Conservation (phyloP, 768 basidiomycete genomes). For the Phylloporus sp. region DNA sequence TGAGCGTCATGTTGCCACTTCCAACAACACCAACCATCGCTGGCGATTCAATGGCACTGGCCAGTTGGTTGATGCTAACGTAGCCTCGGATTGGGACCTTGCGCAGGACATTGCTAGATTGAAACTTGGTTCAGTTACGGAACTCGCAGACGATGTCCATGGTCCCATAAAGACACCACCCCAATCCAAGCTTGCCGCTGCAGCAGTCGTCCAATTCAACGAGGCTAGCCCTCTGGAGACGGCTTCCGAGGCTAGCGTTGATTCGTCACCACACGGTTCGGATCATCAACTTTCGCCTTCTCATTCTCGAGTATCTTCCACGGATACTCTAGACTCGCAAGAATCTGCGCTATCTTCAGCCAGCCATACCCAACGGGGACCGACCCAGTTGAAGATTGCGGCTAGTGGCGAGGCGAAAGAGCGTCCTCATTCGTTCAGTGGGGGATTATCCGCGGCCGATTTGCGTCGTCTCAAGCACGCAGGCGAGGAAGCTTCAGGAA, state of each 20-base stretch:
- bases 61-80: slow-evolving; percentile 55
- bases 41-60: slow-evolving; percentile 66
- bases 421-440: slow-evolving; percentile 78
- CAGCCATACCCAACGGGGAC: slow-evolving; percentile 55
- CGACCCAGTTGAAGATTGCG: slow-evolving; percentile 51
- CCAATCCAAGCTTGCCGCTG: slow-evolving; percentile 54
- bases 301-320: slow-evolving; percentile 82
- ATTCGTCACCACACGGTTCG: slow-evolving; percentile 67
- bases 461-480: slow-evolving; percentile 72
- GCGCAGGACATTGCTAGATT: slow-evolving; percentile 70
- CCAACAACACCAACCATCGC: slow-evolving; percentile 40
- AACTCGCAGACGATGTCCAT: slow-evolving; percentile 47
- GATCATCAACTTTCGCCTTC: slow-evolving; percentile 64
- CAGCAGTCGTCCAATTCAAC: slow-evolving; percentile 51
- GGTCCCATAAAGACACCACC: slow-evolving; percentile 62
- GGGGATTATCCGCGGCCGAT: slow-evolving; percentile 70
- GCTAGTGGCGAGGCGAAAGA: slow-evolving; percentile 60
- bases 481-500: slow-evolving; percentile 41
- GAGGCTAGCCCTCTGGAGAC: slow-evolving; percentile 73
- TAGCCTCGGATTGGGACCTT: slow-evolving; percentile 62
- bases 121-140: slow-evolving; percentile 57
- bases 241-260: slow-evolving; percentile 65
- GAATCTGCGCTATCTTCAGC: slow-evolving; percentile 49
- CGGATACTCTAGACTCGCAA: slow-evolving; percentile 65
- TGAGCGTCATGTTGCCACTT: slow-evolving; percentile 37